Conservation (phyloP, 2,329 filamentous ascomycete genomes). For the Monosporascus cannonballus region DNA sequence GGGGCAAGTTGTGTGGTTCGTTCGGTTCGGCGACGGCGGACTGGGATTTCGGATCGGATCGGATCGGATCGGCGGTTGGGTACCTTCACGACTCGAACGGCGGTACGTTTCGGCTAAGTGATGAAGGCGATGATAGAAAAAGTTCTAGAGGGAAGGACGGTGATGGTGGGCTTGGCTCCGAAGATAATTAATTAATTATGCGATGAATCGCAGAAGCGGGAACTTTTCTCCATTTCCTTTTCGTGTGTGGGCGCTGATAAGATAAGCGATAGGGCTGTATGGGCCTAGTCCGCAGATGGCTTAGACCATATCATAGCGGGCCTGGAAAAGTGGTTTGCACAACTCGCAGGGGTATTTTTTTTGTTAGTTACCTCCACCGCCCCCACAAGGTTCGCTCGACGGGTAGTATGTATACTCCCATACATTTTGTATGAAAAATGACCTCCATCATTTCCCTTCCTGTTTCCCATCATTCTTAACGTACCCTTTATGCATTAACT, state of each 20-base stretch:
- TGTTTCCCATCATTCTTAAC: too few species aligned
- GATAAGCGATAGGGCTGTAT: not conserved
- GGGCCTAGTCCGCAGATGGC: not conserved
- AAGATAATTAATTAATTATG: not conserved
- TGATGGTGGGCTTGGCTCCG: not conserved
- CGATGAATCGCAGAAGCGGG: not conserved
- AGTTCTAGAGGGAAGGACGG: constrained; percentile 2
- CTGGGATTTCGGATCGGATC: constrained; percentile 3
- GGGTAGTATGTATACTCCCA: too few species aligned
- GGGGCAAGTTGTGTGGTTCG: constrained; percentile 9
- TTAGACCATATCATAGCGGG: not conserved
- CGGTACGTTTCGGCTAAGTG: constrained; percentile 68
- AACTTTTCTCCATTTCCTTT: constrained; percentile 1
- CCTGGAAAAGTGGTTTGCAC: not conserved
- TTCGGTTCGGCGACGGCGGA: constrained; percentile 12
- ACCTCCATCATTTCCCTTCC: too few species aligned
- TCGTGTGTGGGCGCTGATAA: not conserved
- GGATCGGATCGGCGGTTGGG: constrained; percentile 14
- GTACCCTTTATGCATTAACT: too few species aligned
- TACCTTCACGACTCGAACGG: constrained; percentile 78
- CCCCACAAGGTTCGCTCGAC: too few species aligned
- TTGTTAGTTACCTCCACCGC: too few species aligned
- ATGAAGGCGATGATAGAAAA: constrained; percentile 49
- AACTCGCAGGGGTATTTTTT: too few species aligned
- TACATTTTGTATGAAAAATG: too few species aligned